These are phyloP conservation scores for Microsporum audouinii DNA, from an alignment of 2,329 filamentous ascomycete genomes.

Conservation along the genomic window DNA sequence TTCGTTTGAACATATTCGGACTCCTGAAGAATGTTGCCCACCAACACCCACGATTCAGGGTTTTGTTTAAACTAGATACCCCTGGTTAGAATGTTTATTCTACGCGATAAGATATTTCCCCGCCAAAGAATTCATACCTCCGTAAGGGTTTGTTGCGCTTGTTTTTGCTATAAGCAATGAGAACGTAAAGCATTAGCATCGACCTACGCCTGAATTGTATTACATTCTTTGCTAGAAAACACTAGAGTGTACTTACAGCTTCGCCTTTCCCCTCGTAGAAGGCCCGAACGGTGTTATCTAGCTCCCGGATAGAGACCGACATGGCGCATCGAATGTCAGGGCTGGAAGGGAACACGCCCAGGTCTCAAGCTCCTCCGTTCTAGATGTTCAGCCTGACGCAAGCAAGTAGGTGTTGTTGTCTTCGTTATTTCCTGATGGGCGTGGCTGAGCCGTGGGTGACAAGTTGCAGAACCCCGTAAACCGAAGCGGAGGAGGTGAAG, in stretches of 20 bases:
- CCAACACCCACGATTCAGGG: slow-evolving; percentile 92
- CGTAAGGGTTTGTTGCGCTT: slow-evolving; percentile 83
- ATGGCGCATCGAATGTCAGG: slow-evolving; percentile 32
- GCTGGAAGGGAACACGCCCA: background rate
- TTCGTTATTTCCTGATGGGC: background rate
- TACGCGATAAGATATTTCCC: slow-evolving; percentile 13
- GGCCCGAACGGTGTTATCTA: slow-evolving; percentile 89
- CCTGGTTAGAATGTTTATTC: slow-evolving; percentile 12
- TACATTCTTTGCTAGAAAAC: background rate
- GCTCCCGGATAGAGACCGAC: slow-evolving; percentile 71
- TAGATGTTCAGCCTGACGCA: background rate
- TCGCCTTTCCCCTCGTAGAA: slow-evolving; percentile 97
- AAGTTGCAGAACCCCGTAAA: background rate
- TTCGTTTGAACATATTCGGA: slow-evolving; percentile 92
- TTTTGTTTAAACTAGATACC: slow-evolving; percentile 77
- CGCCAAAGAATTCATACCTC: slow-evolving; percentile 50
- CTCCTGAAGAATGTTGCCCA: slow-evolving; percentile 91
- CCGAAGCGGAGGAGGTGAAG: background rate
- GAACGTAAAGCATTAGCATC: slow-evolving; percentile 29
- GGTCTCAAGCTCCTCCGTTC: background rate
- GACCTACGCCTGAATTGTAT: background rate
- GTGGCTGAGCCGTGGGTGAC: background rate
- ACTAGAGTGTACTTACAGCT: slow-evolving; percentile 49
- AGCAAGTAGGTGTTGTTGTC: background rate
- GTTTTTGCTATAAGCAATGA: slow-evolving; percentile 64